phyloP scores from a whole-genome alignment of 2,329 filamentous ascomycete species.

The Pyrenophora teres region DNA sequence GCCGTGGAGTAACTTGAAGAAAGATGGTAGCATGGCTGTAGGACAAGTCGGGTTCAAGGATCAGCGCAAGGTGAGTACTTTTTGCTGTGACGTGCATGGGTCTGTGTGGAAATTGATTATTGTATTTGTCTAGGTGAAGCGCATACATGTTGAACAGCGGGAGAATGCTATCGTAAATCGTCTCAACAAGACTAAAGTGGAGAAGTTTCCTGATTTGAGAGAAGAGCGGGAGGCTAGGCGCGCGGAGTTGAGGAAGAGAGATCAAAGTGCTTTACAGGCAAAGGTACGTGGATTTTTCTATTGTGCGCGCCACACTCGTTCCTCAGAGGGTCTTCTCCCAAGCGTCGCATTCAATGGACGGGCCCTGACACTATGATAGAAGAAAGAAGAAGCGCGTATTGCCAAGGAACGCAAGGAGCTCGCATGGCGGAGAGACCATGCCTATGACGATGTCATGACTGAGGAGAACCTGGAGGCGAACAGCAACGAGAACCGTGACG shows the following conservation, averaged over 20 bases:
- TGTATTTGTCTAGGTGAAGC: constrained; percentile 65
- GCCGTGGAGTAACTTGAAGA: constrained; percentile 94
- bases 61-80: constrained; percentile 63
- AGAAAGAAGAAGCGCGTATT: constrained; percentile 74
- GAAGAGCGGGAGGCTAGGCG: constrained; percentile 80
- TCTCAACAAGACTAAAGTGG: constrained; percentile 94
- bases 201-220: constrained; percentile 82
- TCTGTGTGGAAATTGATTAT: neutral
- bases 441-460: constrained; percentile 88
- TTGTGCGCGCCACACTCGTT: neutral
- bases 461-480: constrained; percentile 77
- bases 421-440: constrained; percentile 96
- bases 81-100: neutral
- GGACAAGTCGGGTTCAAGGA: constrained; percentile 97
- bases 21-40: constrained; percentile 92
- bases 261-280: constrained; percentile 65
- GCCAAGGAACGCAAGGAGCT: constrained; percentile 83
- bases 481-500: constrained; percentile 83
- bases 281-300: constrained; percentile 56
- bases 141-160: constrained; percentile 75
- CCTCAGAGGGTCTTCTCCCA: neutral
- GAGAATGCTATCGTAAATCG: constrained; percentile 94
- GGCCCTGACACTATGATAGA: constrained; percentile 53
- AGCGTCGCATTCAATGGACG: neutral
- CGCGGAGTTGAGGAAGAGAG: constrained; percentile 71